Base-by-base conservation (phyloP, 176 grass and related monocot genomes). In the Dactylis glomerata region DNA sequence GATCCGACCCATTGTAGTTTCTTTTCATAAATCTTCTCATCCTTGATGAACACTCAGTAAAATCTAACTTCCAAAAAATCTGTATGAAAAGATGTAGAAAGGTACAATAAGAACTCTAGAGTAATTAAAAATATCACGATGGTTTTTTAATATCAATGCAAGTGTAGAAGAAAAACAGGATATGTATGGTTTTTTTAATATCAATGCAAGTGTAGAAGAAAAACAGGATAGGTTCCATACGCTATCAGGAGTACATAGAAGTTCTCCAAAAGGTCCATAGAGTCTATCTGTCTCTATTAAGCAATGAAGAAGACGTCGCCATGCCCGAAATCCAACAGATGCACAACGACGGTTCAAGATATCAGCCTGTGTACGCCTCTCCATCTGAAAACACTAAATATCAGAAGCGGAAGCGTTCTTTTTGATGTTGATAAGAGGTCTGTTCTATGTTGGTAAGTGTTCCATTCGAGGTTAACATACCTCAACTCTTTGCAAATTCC, bases 11-110 rank as follows among this genome's bases (percentile, higher is more conserved):
- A 28, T 91, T 91, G 40, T 97, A 94, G 77, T 97, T 91, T 58
- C 95, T 91, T 90, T 97, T 97, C 88, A 97, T 83, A 91, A 89
- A 97, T 81, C 90, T 88, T 97, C 95, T 97, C 90, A 92, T 92
- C 76, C 95, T 88, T 57, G 90, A 94, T 57, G 95, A 94, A 91
- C 88, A 86, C 87, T 97, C 95, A 33, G 89, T 92, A 59, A 88
- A 85, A 76, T 97, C 92, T 86, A 97, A 79, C 81, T 97, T 97
- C 95, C 88, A 97, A 65, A 94, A 91, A 64, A 90, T 80, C 95
- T 97, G 77, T 61, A 66, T 27, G 33, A 57, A 8, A 61, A 82
- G 75, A 58, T 27, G 56, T 49, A 32, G 30, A 54, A 86, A 86
- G 28, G 44, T 74, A 69, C 51, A 61, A 68, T 59, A 69, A 86